These are phyloP conservation scores for Cryphonectria naterciae DNA, from an alignment of 2,329 filamentous ascomycete genomes.

Conservation along the genomic window DNA sequence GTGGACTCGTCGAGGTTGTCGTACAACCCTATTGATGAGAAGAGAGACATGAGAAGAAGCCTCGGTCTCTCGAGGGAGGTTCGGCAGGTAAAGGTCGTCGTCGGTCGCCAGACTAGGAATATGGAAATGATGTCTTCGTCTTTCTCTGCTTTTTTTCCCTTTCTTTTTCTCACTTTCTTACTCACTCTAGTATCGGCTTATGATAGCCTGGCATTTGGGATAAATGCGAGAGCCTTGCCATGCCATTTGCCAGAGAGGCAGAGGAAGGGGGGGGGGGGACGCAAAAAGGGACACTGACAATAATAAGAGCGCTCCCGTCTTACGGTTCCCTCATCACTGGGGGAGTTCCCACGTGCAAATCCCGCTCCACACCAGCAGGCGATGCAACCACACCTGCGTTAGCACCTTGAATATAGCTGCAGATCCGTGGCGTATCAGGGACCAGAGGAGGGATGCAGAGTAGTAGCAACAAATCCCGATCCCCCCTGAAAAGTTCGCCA, in stretches of 20 bases:
- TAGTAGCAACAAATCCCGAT: background rate
- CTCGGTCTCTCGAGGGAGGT: background rate
- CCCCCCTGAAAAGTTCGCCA: constrained; percentile 13
- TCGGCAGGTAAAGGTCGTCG: background rate
- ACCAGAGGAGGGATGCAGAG: background rate
- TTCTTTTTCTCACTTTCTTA: background rate
- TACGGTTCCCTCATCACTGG: background rate
- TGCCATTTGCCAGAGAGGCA: background rate
- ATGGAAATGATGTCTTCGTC: background rate
- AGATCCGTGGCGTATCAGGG: constrained; percentile 6
- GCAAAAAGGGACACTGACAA: background rate
- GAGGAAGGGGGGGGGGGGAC: background rate
- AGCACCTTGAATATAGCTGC: background rate
- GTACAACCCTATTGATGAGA: constrained; percentile 17
- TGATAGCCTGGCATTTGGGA: background rate
- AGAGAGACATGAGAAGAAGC: constrained; percentile 27
- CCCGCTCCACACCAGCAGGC: background rate
- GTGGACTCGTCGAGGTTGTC: constrained; percentile 26
- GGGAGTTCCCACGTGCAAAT: background rate
- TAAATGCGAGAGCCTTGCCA: background rate
- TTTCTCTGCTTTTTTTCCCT: background rate
- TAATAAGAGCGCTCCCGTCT: background rate
- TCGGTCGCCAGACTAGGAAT: background rate
- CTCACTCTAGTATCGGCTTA: background rate
- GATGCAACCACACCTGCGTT: constrained; percentile 6